Base-by-base conservation (phyloP, 345 rosid genomes). In the Populus alba region DNA sequence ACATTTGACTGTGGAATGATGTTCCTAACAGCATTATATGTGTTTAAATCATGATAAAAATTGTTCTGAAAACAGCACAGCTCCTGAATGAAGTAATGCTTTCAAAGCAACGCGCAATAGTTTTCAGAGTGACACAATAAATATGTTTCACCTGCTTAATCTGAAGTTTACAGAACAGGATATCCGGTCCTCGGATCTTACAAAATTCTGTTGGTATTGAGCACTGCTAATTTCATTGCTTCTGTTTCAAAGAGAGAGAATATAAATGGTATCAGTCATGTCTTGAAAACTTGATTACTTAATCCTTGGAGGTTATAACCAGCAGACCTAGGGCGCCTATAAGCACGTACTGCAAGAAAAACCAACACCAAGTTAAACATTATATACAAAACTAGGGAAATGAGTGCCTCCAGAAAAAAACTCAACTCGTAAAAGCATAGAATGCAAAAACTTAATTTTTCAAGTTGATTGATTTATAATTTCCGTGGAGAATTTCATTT, bases 301-400 rank as follows among this genome's bases (percentile, higher is more conserved):
- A 90, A 66, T 89, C 96, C 86, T 91, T 91, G 8, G 93, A 88
- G 39, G 89, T 90, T 72, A 93, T 76, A 72, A 82, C 85, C 79
- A 91, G 89, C 86, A 91, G 80, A 18, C 93, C 96, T 78, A 93
- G 25, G 1, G 83, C 83, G 22, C 92, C 82, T 61, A 93, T 75
- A 7, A 93, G 77, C 76, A 89, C 74, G 74, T 91, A 93, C 96
- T 91, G 89, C 81, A 88, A 66, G 71, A 79, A 33, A 63, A 71
- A 53, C 61, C 65, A 80, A 41, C 67, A 38, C 62, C 51, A 22
- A 70, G 53, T 4, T 11, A 9, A 59, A 68, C 6, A 15, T 53
- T 55, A 41, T 2, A 35, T 6, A 11, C 45, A 53, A 18, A 31
- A 18, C 23, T 47, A 33, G 41, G 23, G 18, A 27, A 47, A 11